Evolutionary conservation across 2,329 filamentous ascomycete species (phyloP), one percentile per base, ranked within the genome.

Genomic region (Aspergillus brunneoviolaceus): DNA sequence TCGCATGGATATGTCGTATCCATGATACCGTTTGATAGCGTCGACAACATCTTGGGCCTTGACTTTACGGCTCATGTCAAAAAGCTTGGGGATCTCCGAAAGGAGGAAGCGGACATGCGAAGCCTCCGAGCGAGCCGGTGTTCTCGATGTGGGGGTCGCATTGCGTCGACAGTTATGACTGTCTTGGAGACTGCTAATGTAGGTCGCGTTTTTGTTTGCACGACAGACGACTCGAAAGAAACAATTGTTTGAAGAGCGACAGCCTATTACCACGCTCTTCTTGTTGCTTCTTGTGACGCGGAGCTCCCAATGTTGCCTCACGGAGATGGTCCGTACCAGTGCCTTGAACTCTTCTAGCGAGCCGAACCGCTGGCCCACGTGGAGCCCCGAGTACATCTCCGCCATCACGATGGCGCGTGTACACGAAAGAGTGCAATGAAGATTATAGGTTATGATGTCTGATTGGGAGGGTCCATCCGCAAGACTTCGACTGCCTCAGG

Each of bases 211-310:
- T 61, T 76, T 76, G 65, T 76, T 77, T 33, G 73, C 71, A 52
- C 75, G 75, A 62, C 75, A 76, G 57, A 77, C 74, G 39, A 75
- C 75, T 16, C 75, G 75, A 60, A 77, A 77, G 57, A 67, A 74
- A 63, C 75, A 77, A 68, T 72, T 76, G 62, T 66, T 59, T 31
- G 72, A 74, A 6, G 75, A 76, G 49, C 75, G 73, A 64, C 75
- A 77, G 33, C 74, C 74, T 55, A 77, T 70, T n/a, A 77, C 74
- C 53, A 77, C 75, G 49, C 74, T 76, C 55, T 77, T 76, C 61
- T 75, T 76, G 60, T 77, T 77, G 66, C 75, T 77, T 51, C 75
- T 70, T 52, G 72, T 69, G 42, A 77, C 75, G 33, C 75, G 72
- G 45, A 77, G 71, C 58, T 77, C 74, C 75, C 75, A 77, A 58